Evolutionary conservation across 2,329 filamentous ascomycete genomes (phyloP).

Genomic region (Aureobasidium pullulans): DNA sequence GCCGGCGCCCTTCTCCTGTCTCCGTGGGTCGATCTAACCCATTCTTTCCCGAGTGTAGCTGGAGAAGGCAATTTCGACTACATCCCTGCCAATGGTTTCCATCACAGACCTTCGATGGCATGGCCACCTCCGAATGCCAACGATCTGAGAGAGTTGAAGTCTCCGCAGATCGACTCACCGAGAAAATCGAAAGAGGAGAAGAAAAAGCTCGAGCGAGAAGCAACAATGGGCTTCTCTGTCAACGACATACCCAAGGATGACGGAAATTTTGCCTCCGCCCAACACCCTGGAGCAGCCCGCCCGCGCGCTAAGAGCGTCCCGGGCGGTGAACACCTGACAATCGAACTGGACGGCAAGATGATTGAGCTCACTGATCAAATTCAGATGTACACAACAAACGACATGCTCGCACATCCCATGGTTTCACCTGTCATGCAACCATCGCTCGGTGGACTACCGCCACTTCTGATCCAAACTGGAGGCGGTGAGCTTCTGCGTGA

Average conservation of each 20-base stretch:
- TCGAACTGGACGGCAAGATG: constrained; percentile 62
- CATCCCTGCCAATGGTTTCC: constrained; percentile 79
- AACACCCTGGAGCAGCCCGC: not conserved
- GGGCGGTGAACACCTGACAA: constrained; percentile 43
- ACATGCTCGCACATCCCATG: constrained; percentile 75
- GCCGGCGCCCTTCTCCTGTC: constrained; percentile 87
- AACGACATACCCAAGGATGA: constrained; percentile 14
- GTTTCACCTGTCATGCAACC: constrained; percentile 86
- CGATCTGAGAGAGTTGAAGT: constrained; percentile 43
- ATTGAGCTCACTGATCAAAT: constrained; percentile 84
- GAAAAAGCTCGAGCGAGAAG: constrained; percentile 21
- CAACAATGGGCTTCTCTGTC: constrained; percentile 31
- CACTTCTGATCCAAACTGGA: constrained; percentile 76
- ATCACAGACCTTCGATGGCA: constrained; percentile 79
- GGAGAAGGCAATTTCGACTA: constrained; percentile 71
- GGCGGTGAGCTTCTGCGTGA: constrained; percentile 85
- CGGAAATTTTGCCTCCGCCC: no score
- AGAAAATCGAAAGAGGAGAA: constrained; percentile 2
- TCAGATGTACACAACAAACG: constrained; percentile 79
- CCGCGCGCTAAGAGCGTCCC: not conserved
- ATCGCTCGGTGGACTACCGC: constrained; percentile 81
- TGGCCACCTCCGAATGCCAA: constrained; percentile 89
- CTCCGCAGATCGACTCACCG: not conserved
- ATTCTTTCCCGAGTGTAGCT: constrained; percentile 88
- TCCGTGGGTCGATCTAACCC: constrained; percentile 91